Percentiles rank a stretch among this genome's conserved stretches.
These are phyloP conservation scores for Lichtheimia hyalospora DNA, from an alignment of 371 early-diverging fungal species.

Conservation along the genomic window DNA sequence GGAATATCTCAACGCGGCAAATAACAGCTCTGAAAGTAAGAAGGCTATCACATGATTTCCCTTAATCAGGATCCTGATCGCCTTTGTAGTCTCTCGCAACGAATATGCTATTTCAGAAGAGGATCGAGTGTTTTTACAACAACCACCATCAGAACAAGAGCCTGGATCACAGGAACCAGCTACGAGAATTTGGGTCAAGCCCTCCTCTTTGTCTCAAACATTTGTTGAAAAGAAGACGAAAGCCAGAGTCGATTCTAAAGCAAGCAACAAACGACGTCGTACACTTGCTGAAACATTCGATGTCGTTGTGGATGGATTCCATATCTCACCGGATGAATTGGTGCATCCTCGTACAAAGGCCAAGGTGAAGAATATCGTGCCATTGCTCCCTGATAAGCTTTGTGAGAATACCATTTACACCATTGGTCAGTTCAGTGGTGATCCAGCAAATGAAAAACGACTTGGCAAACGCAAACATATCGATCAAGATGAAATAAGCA, in stretches of 20 bases:
- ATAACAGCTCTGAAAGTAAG: too few species aligned
- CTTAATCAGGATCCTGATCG: neutral
- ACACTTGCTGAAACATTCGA: conserved; percentile 64
- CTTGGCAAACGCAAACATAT: conserved; percentile 22
- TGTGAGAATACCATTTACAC: conserved; percentile 70
- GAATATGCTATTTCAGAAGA: conserved; percentile 59
- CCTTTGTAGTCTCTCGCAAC: conserved; percentile 14
- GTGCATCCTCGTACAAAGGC: conserved; percentile 76
- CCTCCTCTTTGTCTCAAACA: conserved; percentile 36
- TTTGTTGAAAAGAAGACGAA: conserved; percentile 17
- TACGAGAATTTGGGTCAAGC: conserved; percentile 3
- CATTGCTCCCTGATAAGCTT: conserved; percentile 75
- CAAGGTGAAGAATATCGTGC: conserved; percentile 72
- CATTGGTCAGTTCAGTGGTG: conserved; percentile 68
- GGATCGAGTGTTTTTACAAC: conserved; percentile 62
- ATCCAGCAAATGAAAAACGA: conserved; percentile 62
- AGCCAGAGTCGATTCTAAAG: neutral
- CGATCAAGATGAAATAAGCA: neutral
- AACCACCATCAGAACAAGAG: conserved; percentile 32
- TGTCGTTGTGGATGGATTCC: conserved; percentile 75
- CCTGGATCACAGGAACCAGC: conserved; percentile 3
- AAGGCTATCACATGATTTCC: too few species aligned
- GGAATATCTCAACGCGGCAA: conserved; percentile 49
- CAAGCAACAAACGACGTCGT: conserved; percentile 32
- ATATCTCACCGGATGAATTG: conserved; percentile 45